phyloP scores from a whole-genome alignment of 225 moss, liverwort and hornwort genomes.

The Sphagnum contortum region DNA sequence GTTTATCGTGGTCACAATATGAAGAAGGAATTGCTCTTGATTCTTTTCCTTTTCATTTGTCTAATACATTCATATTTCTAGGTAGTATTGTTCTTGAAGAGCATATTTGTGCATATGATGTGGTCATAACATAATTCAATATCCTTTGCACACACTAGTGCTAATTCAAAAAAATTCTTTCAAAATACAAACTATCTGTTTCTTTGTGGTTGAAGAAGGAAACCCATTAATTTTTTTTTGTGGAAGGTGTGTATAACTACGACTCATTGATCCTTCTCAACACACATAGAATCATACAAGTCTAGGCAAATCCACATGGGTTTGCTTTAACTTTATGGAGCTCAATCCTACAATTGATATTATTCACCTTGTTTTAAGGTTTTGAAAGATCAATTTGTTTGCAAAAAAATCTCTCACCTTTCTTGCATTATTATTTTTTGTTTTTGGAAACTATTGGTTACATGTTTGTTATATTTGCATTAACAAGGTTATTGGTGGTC shows the following conservation, averaged over 20 bases:
- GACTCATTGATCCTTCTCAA: neutral
- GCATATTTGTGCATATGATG: neutral
- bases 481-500: no score
- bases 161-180: no score
- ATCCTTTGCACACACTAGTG: neutral
- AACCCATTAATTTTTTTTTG: neutral
- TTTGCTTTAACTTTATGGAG: no score
- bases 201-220: neutral
- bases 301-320: no score
- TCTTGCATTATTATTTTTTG: no score
- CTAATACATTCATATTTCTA: neutral
- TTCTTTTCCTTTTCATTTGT: neutral
- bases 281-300: neutral
- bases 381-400: no score
- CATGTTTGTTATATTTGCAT: no score
- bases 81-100: neutral
- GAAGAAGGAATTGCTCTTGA: neutral
- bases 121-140: neutral
- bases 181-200: neutral
- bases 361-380: no score
- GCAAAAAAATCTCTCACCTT: no score
- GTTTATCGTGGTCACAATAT: neutral
- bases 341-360: no score
- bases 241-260: neutral
- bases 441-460: no score